Conservation (phyloP, 2,329 filamentous ascomycete genomes). For the Colletotrichum noveboracense region DNA sequence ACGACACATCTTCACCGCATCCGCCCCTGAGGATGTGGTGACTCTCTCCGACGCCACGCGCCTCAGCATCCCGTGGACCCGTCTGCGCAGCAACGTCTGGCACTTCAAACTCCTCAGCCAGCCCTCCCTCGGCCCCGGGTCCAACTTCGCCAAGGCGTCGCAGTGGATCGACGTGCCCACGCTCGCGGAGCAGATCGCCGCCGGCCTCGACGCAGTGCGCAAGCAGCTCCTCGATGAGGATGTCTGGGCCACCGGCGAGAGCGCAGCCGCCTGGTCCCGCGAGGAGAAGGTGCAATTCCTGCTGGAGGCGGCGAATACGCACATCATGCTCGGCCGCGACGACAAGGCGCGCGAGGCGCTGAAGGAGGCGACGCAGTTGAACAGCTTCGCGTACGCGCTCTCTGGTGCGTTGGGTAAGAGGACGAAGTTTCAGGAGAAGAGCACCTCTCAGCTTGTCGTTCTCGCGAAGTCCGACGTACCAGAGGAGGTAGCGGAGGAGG, state of each 20-base stretch:
- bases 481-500: constrained; percentile 22
- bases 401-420: constrained; percentile 88
- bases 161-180: constrained; percentile 65
- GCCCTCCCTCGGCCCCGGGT: constrained; percentile 58
- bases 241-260: constrained; percentile 38
- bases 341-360: constrained; percentile 75
- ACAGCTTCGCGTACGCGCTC: constrained; percentile 80
- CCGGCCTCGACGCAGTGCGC: constrained; percentile 47
- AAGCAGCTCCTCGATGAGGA: constrained; percentile 38
- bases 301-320: constrained; percentile 81
- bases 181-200: constrained; percentile 56
- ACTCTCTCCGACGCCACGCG: constrained; percentile 41
- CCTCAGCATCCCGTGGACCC: constrained; percentile 61
- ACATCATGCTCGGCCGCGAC: constrained; percentile 85
- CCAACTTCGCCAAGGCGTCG: constrained; percentile 59
- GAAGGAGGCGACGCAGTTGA: constrained; percentile 67
- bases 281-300: constrained; percentile 72
- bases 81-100: constrained; percentile 76
- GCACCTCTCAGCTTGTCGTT: constrained; percentile 88
- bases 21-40: constrained; percentile 29
- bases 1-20: constrained; percentile 47
- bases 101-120: constrained; percentile 66
- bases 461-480: constrained; percentile 72
- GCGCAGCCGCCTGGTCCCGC: constrained; percentile 38
- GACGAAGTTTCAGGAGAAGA: constrained; percentile 80